Conservation (phyloP, 2,329 filamentous ascomycete species). For the Cadophora gregata region DNA sequence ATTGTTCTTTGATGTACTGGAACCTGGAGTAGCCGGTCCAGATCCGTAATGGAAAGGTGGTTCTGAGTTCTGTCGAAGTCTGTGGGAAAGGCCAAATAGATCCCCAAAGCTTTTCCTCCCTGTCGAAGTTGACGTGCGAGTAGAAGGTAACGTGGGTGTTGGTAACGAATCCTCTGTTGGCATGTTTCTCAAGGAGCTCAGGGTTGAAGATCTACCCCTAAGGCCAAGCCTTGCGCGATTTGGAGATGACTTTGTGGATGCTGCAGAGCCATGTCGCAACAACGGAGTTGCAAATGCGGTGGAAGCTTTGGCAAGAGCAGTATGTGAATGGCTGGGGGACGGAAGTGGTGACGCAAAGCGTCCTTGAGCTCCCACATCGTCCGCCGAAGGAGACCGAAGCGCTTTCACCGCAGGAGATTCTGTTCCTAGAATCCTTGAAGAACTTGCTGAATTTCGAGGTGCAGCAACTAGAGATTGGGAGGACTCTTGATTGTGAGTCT, state of each 20-base stretch:
- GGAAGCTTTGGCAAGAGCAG: constrained; percentile 36
- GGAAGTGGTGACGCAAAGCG: constrained; percentile 38
- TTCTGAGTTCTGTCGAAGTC: constrained; percentile 84
- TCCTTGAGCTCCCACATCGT: constrained; percentile 34
- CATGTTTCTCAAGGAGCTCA: constrained; percentile 79
- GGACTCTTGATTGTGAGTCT: constrained; percentile 54
- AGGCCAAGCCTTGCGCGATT: constrained; percentile 64
- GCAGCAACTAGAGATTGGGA: constrained; percentile 43
- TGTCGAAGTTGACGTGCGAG: constrained; percentile 82
- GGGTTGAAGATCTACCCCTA: constrained; percentile 84
- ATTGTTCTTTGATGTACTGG: constrained; percentile 77
- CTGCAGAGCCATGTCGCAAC: constrained; percentile 64
- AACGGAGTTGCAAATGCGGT: constrained; percentile 49
- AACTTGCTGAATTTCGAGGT: constrained; percentile 52
- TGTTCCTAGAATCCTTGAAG: constrained; percentile 44
- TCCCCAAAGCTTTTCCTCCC: constrained; percentile 94
- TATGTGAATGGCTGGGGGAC: constrained; percentile 37
- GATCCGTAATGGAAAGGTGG: constrained; percentile 70
- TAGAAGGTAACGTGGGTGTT: constrained; percentile 61
- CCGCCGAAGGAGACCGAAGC: constrained; percentile 46
- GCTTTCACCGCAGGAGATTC: constrained; percentile 46
- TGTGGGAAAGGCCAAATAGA: constrained; percentile 74
- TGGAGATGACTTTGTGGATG: constrained; percentile 73
- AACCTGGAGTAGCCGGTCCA: constrained; percentile 73
- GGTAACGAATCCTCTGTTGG: constrained; percentile 74